Percentiles rank a stretch among this genome's conserved stretches.
phyloP scores from a whole-genome alignment of 306 rosid genomes.

The Crataegus laevigata region DNA sequence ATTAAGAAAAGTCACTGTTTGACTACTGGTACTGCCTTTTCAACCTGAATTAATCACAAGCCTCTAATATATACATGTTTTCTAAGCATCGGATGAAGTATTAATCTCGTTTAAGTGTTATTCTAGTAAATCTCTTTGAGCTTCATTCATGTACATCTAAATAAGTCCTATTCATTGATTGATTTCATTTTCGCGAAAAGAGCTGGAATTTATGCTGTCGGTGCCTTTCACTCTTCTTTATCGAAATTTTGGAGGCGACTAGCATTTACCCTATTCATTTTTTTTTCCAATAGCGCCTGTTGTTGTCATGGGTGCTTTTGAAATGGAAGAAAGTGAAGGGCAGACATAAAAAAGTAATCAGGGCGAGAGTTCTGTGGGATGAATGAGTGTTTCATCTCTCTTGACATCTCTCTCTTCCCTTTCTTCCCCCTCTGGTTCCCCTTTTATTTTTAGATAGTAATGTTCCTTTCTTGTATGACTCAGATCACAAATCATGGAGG shows the following conservation, averaged over 20 bases:
- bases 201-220: background rate
- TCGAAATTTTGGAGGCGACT: background rate
- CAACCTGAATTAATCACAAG: background rate
- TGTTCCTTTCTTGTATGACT: constrained; percentile 20
- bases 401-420: background rate
- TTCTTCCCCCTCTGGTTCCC: background rate
- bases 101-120: background rate
- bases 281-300: background rate
- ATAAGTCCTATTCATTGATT: background rate
- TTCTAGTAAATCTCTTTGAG: background rate
- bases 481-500: constrained; percentile 54
- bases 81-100: constrained; percentile 3
- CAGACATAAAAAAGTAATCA: too few species aligned
- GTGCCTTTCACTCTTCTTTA: background rate
- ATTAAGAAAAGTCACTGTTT: background rate
- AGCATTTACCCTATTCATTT: background rate
- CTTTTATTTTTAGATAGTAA: constrained; percentile 9
- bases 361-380: background rate
- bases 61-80: constrained; percentile 1
- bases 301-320: background rate
- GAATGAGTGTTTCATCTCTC: background rate
- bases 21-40: background rate
- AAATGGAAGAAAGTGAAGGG: background rate
- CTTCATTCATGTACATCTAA: background rate
- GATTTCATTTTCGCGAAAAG: background rate